Conservation (phyloP, 768 basidiomycete genomes). For the Kwoniella pini region DNA sequence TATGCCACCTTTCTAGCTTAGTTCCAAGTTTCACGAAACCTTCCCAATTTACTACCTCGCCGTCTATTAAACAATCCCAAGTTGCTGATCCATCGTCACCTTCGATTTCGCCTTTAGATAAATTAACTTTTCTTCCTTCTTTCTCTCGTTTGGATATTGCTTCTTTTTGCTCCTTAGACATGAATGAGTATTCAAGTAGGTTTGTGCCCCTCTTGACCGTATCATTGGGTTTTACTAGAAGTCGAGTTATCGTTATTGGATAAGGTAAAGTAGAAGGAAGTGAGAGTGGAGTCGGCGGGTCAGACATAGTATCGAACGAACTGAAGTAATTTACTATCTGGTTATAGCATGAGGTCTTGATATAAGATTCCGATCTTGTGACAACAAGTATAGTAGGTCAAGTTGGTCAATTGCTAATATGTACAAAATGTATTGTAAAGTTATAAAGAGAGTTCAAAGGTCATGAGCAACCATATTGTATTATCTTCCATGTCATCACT, state of each 20-base stretch:
- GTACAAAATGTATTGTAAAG: background rate
- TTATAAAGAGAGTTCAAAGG: background rate
- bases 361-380: too few species aligned
- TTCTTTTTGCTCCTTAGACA: conserved; percentile 59
- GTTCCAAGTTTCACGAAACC: conserved; percentile 29
- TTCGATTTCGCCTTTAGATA: conserved; percentile 60
- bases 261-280: conserved; percentile 78
- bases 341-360: too few species aligned
- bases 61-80: conserved; percentile 87
- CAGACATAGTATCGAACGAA: conserved; percentile 27
- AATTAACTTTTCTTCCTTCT: conserved; percentile 22
- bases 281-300: conserved; percentile 65
- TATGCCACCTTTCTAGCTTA: conserved; percentile 27
- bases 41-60: conserved; percentile 69
- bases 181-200: conserved; percentile 74
- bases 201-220: conserved; percentile 70
- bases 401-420: too few species aligned
- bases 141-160: conserved; percentile 27
- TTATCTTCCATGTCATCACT: conserved; percentile 18
- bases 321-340: too few species aligned
- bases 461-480: background rate
- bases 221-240: conserved; percentile 60
- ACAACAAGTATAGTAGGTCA: too few species aligned
- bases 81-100: conserved; percentile 81
- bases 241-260: conserved; percentile 76